Base-by-base conservation (phyloP, 441 rosid species). In the Arabidopsis hybrid region DNA sequence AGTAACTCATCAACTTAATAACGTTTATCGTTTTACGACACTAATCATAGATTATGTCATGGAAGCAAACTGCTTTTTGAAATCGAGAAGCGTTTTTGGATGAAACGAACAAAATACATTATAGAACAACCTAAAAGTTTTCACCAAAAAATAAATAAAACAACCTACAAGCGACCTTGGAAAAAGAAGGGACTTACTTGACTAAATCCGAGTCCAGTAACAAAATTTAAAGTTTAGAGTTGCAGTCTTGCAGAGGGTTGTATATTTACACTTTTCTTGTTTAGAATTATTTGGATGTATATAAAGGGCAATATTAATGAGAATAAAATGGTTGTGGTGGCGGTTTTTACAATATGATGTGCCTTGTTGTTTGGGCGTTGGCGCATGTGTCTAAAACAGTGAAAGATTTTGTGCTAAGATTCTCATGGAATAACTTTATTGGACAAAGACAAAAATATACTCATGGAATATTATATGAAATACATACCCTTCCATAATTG, bases 391-490 rank as follows among this genome's bases (percentile, higher is more conserved):
- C 74, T 76, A 63, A 73, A 78, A 82, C 84, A 80, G 83, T 80
- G 85, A 83, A 83, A 91, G 91, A 91, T 89, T 85, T 85, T 84
- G 77, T 83, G 85, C 71, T 83, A 79, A 90, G 93, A 88, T 91
- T 89, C 89, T 83, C 83, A 56, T 76, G 85, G 85, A 85, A 88
- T 81, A 75, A 53, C 91, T 89, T 89, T 88, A 82, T 87, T 69
- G 84, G 78, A 82, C 69, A 65, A 67, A 21, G 67, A 77, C 72
- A 77, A 71, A 76, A 32, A 42, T 40, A 58, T 65, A 71, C 71
- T 76, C 71, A 63, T 62, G 13, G 70, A 53, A 69, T 56, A 63
- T 36, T 55, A 60, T 42, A 42, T 59, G 8, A 53, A 17, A 60
- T 53, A 35, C 38, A 42, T 67, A 67, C 68, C 16, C 63, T 69